Base-by-base conservation (phyloP, 2,329 filamentous ascomycete species). In the Xylaria digitata region DNA sequence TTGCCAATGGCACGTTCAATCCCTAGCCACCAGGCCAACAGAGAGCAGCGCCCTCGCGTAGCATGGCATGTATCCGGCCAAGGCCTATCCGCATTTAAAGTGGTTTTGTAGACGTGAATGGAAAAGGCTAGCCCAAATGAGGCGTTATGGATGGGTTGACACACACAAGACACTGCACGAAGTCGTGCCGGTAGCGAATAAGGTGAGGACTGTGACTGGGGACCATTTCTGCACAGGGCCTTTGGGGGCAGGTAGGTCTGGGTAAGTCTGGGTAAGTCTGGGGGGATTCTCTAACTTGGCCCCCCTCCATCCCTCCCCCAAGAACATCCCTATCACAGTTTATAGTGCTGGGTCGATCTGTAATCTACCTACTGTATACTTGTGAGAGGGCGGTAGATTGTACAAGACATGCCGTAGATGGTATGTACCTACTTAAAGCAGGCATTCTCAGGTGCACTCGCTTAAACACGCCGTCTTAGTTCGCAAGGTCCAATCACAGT, bases 391-490 rank as follows among this genome's bases (percentile, higher is more conserved):
- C 26, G 7, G 9, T 5, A 40, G 11, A 5, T 5, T 15, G 13
- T 5, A 34, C 17, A 34, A 6, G 34, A 3, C 6, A 43, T 5
- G 2, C 5, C 13, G 19, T 43, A 23, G 13, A n/a, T 17, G 19
- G 19, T 17, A 30, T 34, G 21, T 55, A 55, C 34, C 3, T 26
- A n/a, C 52, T 43, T 30, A 6, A n/a, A 42, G 19, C 37, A n/a
- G 52, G 52, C 53, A 57, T 32, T 34, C 46, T 61, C 37, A 66
- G 58, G 61, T 53, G 42, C 70, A 67, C 68, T 75, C 73, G 72
- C 72, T 75, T 75, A 74, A 64, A 60, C 42, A 68, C 67, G 68
- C 66, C 72, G 57, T 68, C 70, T 70, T 66, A 55, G 60, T 34
- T 42, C 40, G 48, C 30, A 48, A 21, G 7, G 59, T 23, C 74